Conservation (phyloP, 768 basidiomycete genomes). For the Lepiota subincarnata region DNA sequence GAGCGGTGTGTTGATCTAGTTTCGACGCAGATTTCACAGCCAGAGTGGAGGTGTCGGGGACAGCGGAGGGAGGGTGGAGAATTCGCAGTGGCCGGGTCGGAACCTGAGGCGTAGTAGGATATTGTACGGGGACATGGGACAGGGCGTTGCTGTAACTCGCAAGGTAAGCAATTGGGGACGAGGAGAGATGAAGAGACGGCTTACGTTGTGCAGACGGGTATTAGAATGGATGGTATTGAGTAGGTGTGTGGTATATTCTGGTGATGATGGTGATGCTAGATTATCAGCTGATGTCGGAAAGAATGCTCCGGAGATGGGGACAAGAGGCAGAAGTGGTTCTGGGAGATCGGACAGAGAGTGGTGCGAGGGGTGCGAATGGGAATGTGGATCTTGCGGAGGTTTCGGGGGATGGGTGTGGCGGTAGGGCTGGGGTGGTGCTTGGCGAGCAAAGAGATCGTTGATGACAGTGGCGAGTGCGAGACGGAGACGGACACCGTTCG, state of each 20-base stretch:
- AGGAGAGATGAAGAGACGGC: background rate
- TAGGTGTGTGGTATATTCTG: constrained; percentile 13
- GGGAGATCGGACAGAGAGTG: constrained; percentile 25
- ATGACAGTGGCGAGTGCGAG: constrained; percentile 72
- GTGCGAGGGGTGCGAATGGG: constrained; percentile 24
- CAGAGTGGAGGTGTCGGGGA: constrained; percentile 67
- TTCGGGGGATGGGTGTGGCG: constrained; percentile 26
- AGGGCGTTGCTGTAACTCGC: constrained; percentile 20
- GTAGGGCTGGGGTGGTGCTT: constrained; percentile 51
- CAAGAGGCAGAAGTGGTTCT: constrained; percentile 22
- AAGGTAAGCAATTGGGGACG: background rate
- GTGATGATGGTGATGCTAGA: constrained; percentile 12
- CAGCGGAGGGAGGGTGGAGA: constrained; percentile 63
- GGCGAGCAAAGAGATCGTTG: constrained; percentile 78
- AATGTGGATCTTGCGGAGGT: constrained; percentile 7
- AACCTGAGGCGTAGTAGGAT: constrained; percentile 54
- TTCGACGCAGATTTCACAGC: constrained; percentile 76
- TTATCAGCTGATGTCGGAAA: constrained; percentile 11
- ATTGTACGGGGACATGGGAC: constrained; percentile 37
- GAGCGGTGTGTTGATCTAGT: constrained; percentile 37
- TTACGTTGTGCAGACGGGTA: constrained; percentile 5
- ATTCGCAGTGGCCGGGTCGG: constrained; percentile 58
- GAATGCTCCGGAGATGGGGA: constrained; percentile 27
- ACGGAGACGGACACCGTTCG: constrained; percentile 77
- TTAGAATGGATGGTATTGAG: background rate